Percentiles rank a stretch among this genome's conserved stretches.
Conservation (phyloP, 1,139 yeast genomes). For the Saccharomyces pastorianus region DNA sequence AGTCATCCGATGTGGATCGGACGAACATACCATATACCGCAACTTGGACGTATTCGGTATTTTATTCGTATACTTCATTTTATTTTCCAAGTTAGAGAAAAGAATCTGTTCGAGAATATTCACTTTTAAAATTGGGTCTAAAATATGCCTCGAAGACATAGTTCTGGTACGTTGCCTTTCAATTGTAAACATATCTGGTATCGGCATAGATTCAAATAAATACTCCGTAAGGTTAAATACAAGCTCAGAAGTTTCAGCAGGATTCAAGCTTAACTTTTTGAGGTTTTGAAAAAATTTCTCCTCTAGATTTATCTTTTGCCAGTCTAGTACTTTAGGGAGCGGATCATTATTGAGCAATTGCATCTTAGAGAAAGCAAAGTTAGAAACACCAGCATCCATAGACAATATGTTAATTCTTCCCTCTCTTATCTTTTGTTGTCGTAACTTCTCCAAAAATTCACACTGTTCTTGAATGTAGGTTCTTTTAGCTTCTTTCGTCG, state of each 20-base stretch:
- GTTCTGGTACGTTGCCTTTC: slow-evolving; percentile 52
- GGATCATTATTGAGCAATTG: slow-evolving; percentile 17
- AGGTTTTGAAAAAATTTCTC: slow-evolving; percentile 25
- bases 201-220: slow-evolving; percentile 6
- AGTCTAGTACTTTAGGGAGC: slow-evolving; percentile 33
- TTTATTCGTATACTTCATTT: slow-evolving; percentile 27
- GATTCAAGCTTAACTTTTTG: slow-evolving; percentile 10
- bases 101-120: slow-evolving; percentile 48
- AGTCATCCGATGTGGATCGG: slow-evolving; percentile 38
- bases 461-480: slow-evolving; percentile 13
- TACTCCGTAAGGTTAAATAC: slow-evolving; percentile 14
- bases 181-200: slow-evolving; percentile 39
- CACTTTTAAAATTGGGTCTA: slow-evolving; percentile 45
- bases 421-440: slow-evolving; percentile 9
- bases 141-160: slow-evolving; percentile 38
- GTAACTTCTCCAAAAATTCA: slow-evolving; percentile 7
- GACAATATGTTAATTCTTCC: slow-evolving; percentile 28
- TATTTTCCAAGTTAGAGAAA: slow-evolving; percentile 31
- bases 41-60: slow-evolving; percentile 10
- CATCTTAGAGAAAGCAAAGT: slow-evolving; percentile 34
- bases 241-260: slow-evolving; percentile 18
- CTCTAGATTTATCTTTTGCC: slow-evolving; percentile 39
- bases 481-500: slow-evolving; percentile 14
- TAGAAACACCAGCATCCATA: slow-evolving; percentile 40
- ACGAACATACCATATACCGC: slow-evolving; percentile 23